These are phyloP conservation scores for Ustilago hordei DNA, from an alignment of 1,284 basidiomycete genomes.

Conservation along the genomic window DNA sequence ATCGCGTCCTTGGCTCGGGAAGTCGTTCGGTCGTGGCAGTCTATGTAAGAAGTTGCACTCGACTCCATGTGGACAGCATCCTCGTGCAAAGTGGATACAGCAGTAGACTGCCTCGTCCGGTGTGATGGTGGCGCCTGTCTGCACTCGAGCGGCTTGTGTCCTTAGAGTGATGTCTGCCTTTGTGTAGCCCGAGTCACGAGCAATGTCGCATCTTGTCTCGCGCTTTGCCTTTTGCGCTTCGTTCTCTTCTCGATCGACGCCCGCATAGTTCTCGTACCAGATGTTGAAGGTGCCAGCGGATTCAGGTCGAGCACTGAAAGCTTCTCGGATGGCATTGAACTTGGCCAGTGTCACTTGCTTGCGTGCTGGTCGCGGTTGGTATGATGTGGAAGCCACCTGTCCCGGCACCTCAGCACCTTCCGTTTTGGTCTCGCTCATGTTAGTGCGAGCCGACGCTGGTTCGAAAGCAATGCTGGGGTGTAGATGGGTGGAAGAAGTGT, in stretches of 20 bases:
- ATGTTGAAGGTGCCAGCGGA: constrained; percentile 75
- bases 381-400: constrained; percentile 45
- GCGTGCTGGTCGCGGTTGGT: constrained; percentile 60
- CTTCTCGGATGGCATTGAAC: constrained; percentile 61
- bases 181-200: constrained; percentile 89
- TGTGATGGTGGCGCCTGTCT: constrained; percentile 21
- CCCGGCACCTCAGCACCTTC: constrained; percentile 5
- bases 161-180: constrained; percentile 55
- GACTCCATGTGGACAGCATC: constrained; percentile 94
- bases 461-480: not conserved
- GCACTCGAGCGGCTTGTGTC: constrained; percentile 30
- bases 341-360: constrained; percentile 62
- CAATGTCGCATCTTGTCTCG: constrained; percentile 88
- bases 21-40: constrained; percentile 75
- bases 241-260: constrained; percentile 71
- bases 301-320: constrained; percentile 53
- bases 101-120: constrained; percentile 82
- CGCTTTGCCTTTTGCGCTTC: constrained; percentile 82
- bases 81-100: constrained; percentile 94
- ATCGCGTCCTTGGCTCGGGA: constrained; percentile 92
- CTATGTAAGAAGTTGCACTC: constrained; percentile 95
- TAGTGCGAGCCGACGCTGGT: not conserved
- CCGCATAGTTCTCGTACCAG: constrained; percentile 99
- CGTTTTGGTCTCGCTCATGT: constrained; percentile 30
- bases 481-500: constrained; percentile 2